Evolutionary conservation across 1,139 yeast genomes (phyloP).

Genomic region (Kluyveromyces marxianus): DNA sequence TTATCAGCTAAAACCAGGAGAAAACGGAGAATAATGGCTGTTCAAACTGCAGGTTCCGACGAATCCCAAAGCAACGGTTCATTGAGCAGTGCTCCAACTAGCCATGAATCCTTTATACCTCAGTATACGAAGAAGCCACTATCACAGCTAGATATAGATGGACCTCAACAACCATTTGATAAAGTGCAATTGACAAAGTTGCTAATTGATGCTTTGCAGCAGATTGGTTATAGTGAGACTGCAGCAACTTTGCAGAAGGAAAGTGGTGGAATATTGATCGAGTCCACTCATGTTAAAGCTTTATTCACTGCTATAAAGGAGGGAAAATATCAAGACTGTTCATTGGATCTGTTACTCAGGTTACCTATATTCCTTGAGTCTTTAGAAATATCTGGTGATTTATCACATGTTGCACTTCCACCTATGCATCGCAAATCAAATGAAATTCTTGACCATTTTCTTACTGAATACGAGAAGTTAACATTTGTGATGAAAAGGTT

Average conservation of each 20-base stretch:
- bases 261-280: slow-evolving; percentile 34
- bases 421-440: neutral
- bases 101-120: slow-evolving; percentile 6
- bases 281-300: slow-evolving; percentile 37
- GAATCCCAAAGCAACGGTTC: neutral
- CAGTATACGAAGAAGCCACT: slow-evolving; percentile 6
- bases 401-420: slow-evolving; percentile 19
- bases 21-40: slow-evolving; percentile 1
- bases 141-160: slow-evolving; percentile 1
- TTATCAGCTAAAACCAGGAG: neutral
- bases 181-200: slow-evolving; percentile 41
- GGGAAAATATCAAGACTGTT: slow-evolving; percentile 36
- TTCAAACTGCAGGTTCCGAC: slow-evolving; percentile 2
- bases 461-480: slow-evolving; percentile 10
- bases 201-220: slow-evolving; percentile 42
- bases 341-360: slow-evolving; percentile 15
- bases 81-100: neutral
- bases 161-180: slow-evolving; percentile 16
- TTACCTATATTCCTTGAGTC: slow-evolving; percentile 16
- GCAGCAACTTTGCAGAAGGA: slow-evolving; percentile 36
- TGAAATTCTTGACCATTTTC: slow-evolving; percentile 18
- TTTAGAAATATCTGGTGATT: slow-evolving; percentile 29
- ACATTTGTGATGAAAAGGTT: slow-evolving; percentile 12
- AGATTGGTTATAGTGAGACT: slow-evolving; percentile 39
- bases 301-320: slow-evolving; percentile 35